Evolutionary conservation across 345 rosid genomes (phyloP).

Genomic region (Combretum micranthum): DNA sequence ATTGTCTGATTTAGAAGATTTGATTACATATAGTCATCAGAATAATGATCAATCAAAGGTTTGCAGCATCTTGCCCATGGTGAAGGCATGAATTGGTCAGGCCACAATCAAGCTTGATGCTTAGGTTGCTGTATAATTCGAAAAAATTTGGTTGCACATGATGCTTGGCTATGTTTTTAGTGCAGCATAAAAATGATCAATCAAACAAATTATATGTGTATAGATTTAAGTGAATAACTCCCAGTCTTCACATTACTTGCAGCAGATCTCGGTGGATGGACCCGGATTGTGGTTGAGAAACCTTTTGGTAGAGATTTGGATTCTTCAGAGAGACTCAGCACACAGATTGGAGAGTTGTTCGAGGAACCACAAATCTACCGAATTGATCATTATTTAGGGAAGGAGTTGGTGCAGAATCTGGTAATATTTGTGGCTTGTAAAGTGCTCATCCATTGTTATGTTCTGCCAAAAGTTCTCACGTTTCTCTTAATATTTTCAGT

Average conservation of each 20-base stretch:
- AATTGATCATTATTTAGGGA: conserved; percentile 93
- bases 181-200: too few relatives aligned
- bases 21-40: too few relatives aligned
- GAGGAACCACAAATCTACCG: conserved; percentile 90
- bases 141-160: too few relatives aligned
- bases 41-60: too few relatives aligned
- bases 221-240: too few relatives aligned
- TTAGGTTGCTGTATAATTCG: too few relatives aligned
- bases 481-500: conserved; percentile 27
- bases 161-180: too few relatives aligned
- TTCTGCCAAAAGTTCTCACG: conserved; percentile 4
- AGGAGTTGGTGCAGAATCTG: conserved; percentile 96
- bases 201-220: too few relatives aligned
- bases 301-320: conserved; percentile 91
- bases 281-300: conserved; percentile 89
- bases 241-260: conserved; percentile 1
- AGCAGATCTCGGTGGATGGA: conserved; percentile 98
- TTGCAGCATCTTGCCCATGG: too few relatives aligned
- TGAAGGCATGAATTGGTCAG: too few relatives aligned
- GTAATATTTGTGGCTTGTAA: conserved; percentile 20
- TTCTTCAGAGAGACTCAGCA: conserved; percentile 80
- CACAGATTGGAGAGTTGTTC: conserved; percentile 86
- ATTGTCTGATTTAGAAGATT: too few relatives aligned
- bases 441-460: conserved; percentile 9
- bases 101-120: too few relatives aligned